Conservation (phyloP, 805 yeast species). For the Ogataea corticis region DNA sequence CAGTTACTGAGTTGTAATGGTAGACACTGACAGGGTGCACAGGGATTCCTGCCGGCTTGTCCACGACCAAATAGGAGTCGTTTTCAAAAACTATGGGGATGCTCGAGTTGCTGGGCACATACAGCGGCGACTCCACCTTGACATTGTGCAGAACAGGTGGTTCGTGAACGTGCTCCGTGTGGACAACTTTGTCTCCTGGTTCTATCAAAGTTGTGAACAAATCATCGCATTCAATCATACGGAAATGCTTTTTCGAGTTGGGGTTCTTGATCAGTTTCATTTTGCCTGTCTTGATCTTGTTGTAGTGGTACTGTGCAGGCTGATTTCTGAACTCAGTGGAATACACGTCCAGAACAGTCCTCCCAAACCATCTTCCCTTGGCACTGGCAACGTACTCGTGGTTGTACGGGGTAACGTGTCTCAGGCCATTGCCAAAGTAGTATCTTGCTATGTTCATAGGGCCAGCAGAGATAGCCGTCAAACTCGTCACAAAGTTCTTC, state of each 20-base stretch:
- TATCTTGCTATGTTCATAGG: constrained; percentile 1
- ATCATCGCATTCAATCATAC: constrained; percentile 33
- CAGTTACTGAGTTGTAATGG: constrained; percentile 44
- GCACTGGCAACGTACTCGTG: constrained; percentile 33
- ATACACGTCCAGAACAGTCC: constrained; percentile 35
- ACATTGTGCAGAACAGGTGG: constrained; percentile 10
- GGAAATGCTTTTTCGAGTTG: constrained; percentile 26
- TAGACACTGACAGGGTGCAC: constrained; percentile 52
- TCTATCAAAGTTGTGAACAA: constrained; percentile 16
- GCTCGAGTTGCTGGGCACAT: background rate
- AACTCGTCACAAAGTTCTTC: too few relatives aligned
- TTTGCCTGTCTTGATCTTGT: constrained; percentile 11
- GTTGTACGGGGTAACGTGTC: constrained; percentile 39
- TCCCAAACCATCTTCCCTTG: constrained; percentile 41
- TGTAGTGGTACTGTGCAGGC: constrained; percentile 9
- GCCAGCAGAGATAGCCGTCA: background rate
- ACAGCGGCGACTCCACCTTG: constrained; percentile 1
- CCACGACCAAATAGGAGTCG: constrained; percentile 40
- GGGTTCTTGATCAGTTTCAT: constrained; percentile 23
- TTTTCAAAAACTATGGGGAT: constrained; percentile 34
- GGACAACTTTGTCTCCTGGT: constrained; percentile 16
- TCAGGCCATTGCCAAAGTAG: constrained; percentile 30
- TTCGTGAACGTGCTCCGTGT: constrained; percentile 20
- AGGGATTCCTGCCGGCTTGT: constrained; percentile 53
- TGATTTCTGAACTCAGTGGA: constrained; percentile 33